Conservation (phyloP, 768 basidiomycete genomes). For the Phanerochaete sordida region DNA sequence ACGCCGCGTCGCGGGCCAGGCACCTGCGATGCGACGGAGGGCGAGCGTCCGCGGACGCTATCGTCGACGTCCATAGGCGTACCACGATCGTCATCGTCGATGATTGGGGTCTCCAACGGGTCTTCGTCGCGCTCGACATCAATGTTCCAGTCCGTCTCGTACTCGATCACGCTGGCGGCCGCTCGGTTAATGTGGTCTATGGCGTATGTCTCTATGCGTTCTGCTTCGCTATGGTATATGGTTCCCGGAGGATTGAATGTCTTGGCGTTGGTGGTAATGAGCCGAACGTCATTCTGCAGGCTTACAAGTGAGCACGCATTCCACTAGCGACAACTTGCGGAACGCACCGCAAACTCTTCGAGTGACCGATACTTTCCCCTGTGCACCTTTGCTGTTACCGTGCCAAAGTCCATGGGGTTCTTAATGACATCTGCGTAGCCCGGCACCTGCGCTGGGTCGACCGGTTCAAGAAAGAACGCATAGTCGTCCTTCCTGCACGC, state of each 20-base stretch:
- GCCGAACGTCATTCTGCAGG: slow-evolving; percentile 59
- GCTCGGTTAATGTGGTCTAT: slow-evolving; percentile 73
- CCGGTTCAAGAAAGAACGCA: slow-evolving; percentile 75
- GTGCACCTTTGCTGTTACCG: slow-evolving; percentile 76
- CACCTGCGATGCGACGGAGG: slow-evolving; percentile 20
- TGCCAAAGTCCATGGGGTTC: slow-evolving; percentile 90
- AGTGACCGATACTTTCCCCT: slow-evolving; percentile 74
- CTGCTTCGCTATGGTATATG: slow-evolving; percentile 73
- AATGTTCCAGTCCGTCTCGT: slow-evolving; percentile 82
- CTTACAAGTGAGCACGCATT: neutral
- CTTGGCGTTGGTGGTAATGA: slow-evolving; percentile 74
- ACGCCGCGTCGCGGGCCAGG: slow-evolving; percentile 14
- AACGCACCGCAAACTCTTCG: slow-evolving; percentile 71
- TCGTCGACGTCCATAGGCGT: slow-evolving; percentile 41
- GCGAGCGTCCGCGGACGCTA: slow-evolving; percentile 27
- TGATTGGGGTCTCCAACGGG: slow-evolving; percentile 14
- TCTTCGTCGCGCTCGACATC: slow-evolving; percentile 55
- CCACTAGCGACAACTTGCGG: neutral
- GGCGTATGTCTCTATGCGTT: slow-evolving; percentile 64
- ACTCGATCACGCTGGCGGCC: slow-evolving; percentile 71
- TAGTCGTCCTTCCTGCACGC: slow-evolving; percentile 74
- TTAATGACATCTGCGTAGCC: slow-evolving; percentile 70
- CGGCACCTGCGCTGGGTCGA: slow-evolving; percentile 55
- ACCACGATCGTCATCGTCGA: slow-evolving; percentile 41
- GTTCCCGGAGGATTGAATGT: slow-evolving; percentile 71